phyloP scores from a whole-genome alignment of 352 stramenopile genomes.

The Sclerospora graminicola region DNA sequence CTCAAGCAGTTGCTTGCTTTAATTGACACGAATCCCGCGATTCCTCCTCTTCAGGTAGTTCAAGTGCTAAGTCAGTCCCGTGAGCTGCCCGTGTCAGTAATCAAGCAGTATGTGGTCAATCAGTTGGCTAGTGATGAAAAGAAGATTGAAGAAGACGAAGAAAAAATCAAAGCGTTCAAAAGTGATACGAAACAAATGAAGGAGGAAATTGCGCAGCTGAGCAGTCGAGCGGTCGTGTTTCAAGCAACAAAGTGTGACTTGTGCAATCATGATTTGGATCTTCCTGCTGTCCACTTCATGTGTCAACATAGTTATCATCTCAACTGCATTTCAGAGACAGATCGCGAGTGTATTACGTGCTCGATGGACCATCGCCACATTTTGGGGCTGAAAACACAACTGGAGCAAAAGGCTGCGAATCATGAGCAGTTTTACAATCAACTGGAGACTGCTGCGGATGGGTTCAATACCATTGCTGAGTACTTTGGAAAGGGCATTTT shows the following conservation, averaged over 20 bases:
- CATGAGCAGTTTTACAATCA: constrained; percentile 92
- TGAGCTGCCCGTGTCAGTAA: constrained; percentile 68
- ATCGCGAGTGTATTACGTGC: constrained; percentile 84
- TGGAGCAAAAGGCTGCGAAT: constrained; percentile 82
- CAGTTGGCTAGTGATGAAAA: constrained; percentile 69
- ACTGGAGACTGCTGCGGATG: constrained; percentile 78
- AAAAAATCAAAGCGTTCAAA: constrained; percentile 85
- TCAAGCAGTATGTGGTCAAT: constrained; percentile 83
- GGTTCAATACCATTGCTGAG: constrained; percentile 85
- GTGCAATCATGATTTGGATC: constrained; percentile 83
- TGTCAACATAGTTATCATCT: constrained; percentile 87
- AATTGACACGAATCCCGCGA: constrained; percentile 73
- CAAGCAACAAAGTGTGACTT: constrained; percentile 86
- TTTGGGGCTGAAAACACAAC: constrained; percentile 76
- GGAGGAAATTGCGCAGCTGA: constrained; percentile 75
- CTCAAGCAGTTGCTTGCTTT: constrained; percentile 66
- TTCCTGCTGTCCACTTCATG: constrained; percentile 88
- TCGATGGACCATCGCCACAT: constrained; percentile 81
- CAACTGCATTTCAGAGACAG: constrained; percentile 85
- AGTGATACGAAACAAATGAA: constrained; percentile 85
- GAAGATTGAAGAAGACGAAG: constrained; percentile 77
- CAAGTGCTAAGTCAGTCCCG: constrained; percentile 78
- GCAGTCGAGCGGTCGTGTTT: constrained; percentile 83
- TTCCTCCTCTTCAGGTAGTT: constrained; percentile 77
- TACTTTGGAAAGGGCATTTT: constrained; percentile 92